Percentiles rank a stretch among this genome's conserved stretches.
phyloP scores from a whole-genome alignment of 306 rosid genomes.

The Prinsepia uniflora region DNA sequence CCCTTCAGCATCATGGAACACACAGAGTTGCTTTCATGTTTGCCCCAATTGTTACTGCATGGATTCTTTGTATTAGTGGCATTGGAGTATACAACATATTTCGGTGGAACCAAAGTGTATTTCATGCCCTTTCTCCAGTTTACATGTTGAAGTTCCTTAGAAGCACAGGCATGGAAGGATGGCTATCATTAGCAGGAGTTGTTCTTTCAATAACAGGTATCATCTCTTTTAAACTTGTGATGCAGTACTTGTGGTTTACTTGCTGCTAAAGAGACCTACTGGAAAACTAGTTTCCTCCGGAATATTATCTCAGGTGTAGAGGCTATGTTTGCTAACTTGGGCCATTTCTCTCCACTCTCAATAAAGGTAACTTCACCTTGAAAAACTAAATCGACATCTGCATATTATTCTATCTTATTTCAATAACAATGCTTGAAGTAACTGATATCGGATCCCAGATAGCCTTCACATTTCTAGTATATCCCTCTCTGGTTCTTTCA shows the following conservation, averaged over 20 bases:
- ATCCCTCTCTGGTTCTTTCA: slow-evolving; percentile 62
- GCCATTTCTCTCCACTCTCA: slow-evolving; percentile 79
- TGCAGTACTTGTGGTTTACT: slow-evolving; percentile 25
- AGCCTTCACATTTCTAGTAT: slow-evolving; percentile 66
- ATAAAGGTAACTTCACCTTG: slow-evolving; percentile 54
- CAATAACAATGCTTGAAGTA: neutral
- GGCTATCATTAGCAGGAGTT: slow-evolving; percentile 63
- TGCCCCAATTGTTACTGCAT: slow-evolving; percentile 61
- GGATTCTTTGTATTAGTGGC: slow-evolving; percentile 61
- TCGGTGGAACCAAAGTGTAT: slow-evolving; percentile 53
- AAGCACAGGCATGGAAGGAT: slow-evolving; percentile 53
- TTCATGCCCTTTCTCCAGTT: slow-evolving; percentile 55
- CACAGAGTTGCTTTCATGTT: slow-evolving; percentile 71
- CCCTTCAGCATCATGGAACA: slow-evolving; percentile 76
- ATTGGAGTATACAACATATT: slow-evolving; percentile 64
- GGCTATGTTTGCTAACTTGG: slow-evolving; percentile 82
- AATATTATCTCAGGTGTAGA: slow-evolving; percentile 67
- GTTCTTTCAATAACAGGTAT: slow-evolving; percentile 72
- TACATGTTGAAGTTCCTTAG: slow-evolving; percentile 56
- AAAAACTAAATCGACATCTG: neutral
- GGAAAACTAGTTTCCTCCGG: slow-evolving; percentile 25
- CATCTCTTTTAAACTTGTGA: slow-evolving; percentile 19
- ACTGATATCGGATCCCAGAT: slow-evolving; percentile 44
- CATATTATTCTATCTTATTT: slow-evolving; percentile 10
- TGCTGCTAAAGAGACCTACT: slow-evolving; percentile 18